Percentiles rank a stretch among this genome's conserved stretches.
These are phyloP conservation scores for Colletotrichum chrysophilum DNA, from an alignment of 2,329 filamentous ascomycete genomes.

Conservation along the genomic window DNA sequence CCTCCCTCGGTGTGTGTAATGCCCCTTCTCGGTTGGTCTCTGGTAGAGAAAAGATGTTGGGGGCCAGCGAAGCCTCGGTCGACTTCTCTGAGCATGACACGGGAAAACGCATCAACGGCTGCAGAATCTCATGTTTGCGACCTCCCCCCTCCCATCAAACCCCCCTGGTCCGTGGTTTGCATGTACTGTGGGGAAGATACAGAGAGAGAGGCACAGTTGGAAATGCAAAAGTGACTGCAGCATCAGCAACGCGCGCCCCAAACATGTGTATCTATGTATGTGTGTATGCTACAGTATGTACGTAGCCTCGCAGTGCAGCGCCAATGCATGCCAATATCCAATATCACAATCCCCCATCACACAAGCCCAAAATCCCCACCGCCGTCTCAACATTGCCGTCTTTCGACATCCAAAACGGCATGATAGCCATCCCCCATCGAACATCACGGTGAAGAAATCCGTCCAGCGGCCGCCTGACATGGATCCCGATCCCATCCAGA, in stretches of 20 bases:
- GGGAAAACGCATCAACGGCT: neutral
- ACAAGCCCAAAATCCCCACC: neutral
- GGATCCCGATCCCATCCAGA: neutral
- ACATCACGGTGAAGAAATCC: neutral
- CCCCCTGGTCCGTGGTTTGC: neutral
- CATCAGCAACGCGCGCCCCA: neutral
- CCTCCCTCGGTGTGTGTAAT: neutral
- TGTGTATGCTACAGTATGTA: neutral
- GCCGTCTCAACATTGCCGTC: neutral
- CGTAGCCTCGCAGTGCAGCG: neutral
- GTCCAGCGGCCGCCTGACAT: neutral
- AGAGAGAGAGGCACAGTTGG: neutral
- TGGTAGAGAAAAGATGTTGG: neutral
- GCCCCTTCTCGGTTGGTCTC: neutral
- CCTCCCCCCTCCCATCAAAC: neutral
- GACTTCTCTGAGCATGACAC: neutral
- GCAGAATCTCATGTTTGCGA: neutral
- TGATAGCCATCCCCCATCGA: neutral
- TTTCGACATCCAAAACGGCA: neutral
- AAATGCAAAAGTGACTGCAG: neutral
- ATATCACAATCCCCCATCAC: neutral
- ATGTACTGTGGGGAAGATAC: neutral
- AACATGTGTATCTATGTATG: neutral
- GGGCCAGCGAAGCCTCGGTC: neutral
- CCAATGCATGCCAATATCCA: conserved; percentile 6